A percentile compares a stretch with the other conserved stretches of the same genome.
Evolutionary conservation across 2,329 filamentous ascomycete genomes (phyloP).

Genomic region (Trichoderma sp.): DNA sequence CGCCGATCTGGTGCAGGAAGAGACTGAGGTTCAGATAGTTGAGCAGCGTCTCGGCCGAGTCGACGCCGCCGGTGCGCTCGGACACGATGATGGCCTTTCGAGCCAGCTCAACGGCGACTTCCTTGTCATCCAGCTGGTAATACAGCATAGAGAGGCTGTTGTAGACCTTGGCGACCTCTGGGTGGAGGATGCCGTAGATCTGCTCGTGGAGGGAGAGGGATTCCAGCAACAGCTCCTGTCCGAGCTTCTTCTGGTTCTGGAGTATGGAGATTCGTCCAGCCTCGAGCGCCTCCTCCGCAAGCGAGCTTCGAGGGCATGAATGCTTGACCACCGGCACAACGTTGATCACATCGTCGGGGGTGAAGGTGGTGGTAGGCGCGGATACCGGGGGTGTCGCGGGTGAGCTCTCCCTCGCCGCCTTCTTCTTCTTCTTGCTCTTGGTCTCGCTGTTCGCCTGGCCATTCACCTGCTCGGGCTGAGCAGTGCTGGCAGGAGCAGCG

Average conservation of each 20-base stretch:
- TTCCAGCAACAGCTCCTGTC: conserved; percentile 93
- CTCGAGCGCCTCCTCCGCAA: conserved; percentile 94
- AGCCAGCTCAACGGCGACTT: conserved; percentile 89
- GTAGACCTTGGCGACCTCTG: conserved; percentile 93
- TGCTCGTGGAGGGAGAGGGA: conserved; percentile 96
- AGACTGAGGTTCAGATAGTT: conserved; percentile 95
- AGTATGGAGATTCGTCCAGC: conserved; percentile 95
- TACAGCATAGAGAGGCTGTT: conserved; percentile 94
- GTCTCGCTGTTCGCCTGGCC: conserved; percentile 49
- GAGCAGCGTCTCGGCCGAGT: conserved; percentile 89
- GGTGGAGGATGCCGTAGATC: conserved; percentile 96
- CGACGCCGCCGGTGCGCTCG: conserved; percentile 89
- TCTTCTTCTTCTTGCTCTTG: conserved; percentile 62
- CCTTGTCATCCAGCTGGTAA: conserved; percentile 97
- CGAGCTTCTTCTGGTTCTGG: conserved; percentile 92
- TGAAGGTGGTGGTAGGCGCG: conserved; percentile 59
- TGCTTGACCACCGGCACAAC: conserved; percentile 95
- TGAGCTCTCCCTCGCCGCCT: conserved; percentile 54
- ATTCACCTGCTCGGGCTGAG: conserved; percentile 42
- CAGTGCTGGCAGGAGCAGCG: conserved; percentile 37
- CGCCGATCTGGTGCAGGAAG: conserved; percentile 89
- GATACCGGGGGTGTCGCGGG: conserved; percentile 50
- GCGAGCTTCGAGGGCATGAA: conserved; percentile 82
- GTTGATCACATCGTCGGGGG: conserved; percentile 83
- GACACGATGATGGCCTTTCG: conserved; percentile 96